These are phyloP conservation scores for Calocybe indica DNA, from an alignment of 768 basidiomycete species.

Conservation along the genomic window DNA sequence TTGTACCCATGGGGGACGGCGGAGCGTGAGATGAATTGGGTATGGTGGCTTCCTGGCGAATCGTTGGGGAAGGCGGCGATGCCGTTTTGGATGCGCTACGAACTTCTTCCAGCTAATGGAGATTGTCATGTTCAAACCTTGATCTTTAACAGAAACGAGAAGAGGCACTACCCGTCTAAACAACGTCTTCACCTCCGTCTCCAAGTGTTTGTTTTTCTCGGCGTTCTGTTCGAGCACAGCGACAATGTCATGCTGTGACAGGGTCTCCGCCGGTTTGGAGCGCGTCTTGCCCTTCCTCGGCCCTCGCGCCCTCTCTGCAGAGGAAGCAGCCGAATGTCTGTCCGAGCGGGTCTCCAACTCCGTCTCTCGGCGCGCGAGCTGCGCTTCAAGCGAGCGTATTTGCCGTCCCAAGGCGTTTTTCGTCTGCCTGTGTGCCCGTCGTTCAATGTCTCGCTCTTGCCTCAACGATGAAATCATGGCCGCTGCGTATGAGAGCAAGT, in stretches of 20 bases:
- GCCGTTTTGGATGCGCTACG: too few relatives aligned
- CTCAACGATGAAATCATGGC: constrained; percentile 37
- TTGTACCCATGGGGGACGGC: too few relatives aligned
- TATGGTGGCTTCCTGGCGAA: too few relatives aligned
- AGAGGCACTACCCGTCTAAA: constrained; percentile 22
- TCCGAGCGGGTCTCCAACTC: constrained; percentile 34
- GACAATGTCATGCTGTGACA: constrained; percentile 34
- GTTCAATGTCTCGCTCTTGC: constrained; percentile 38
- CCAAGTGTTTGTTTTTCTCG: constrained; percentile 36
- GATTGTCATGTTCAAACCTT: too few relatives aligned
- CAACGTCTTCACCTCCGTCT: constrained; percentile 36
- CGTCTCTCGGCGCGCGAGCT: constrained; percentile 50
- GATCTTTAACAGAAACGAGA: too few relatives aligned
- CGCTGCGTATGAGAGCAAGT: constrained; percentile 32
- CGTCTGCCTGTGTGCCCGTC: constrained; percentile 33
- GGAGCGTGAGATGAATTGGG: too few relatives aligned
- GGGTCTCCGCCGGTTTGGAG: too few relatives aligned
- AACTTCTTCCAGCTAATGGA: too few relatives aligned
- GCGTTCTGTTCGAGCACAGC: constrained; percentile 30
- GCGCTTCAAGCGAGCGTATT: constrained; percentile 42
- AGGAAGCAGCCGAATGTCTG: not conserved
- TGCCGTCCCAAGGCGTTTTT: constrained; percentile 32
- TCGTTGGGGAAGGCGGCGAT: too few relatives aligned
- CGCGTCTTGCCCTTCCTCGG: not conserved
- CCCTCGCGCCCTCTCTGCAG: not conserved